Conservation (phyloP, 805 yeast species). For the Starmerella scarabaei region DNA sequence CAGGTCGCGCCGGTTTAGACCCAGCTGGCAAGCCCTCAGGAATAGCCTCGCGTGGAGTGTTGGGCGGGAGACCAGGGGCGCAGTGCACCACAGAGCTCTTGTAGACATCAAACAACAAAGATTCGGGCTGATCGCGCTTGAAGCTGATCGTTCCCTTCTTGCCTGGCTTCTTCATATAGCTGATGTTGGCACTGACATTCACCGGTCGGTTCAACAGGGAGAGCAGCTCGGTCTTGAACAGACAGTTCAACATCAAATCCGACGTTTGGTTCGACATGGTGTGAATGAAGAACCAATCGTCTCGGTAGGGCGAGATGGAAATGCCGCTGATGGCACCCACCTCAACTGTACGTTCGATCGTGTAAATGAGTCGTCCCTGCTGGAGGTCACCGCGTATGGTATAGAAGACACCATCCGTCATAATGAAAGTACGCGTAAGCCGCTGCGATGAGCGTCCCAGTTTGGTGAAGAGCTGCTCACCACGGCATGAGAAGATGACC, state of each 20-base stretch:
- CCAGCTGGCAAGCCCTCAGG: conserved; percentile 34
- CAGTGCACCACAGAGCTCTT: conserved; percentile 82
- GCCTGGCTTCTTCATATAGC: conserved; percentile 86
- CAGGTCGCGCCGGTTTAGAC: conserved; percentile 7
- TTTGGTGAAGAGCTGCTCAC: conserved; percentile 69
- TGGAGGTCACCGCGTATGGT: conserved; percentile 62
- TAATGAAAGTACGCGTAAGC: conserved; percentile 54
- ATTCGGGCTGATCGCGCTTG: conserved; percentile 40
- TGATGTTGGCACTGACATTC: conserved; percentile 55
- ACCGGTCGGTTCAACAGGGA: conserved; percentile 36
- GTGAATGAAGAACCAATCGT: conserved; percentile 79
- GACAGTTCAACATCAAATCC: conserved; percentile 67
- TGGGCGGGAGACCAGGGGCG: conserved; percentile 59
- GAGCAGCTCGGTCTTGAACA: conserved; percentile 78
- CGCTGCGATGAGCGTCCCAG: conserved; percentile 87
- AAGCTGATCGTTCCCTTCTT: conserved; percentile 60
- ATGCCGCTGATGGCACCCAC: conserved; percentile 47
- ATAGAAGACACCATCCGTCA: conserved; percentile 51
- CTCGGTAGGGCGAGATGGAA: conserved; percentile 63
- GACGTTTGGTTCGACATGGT: conserved; percentile 42
- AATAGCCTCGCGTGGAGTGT: conserved; percentile 53
- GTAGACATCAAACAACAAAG: conserved; percentile 65
- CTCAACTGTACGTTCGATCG: conserved; percentile 51
- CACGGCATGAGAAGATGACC: conserved; percentile 66
- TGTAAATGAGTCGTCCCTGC: conserved; percentile 46